Evolutionary conservation across 352 stramenopile genomes (phyloP).

Genomic region (Thalassiosira pacifica): DNA sequence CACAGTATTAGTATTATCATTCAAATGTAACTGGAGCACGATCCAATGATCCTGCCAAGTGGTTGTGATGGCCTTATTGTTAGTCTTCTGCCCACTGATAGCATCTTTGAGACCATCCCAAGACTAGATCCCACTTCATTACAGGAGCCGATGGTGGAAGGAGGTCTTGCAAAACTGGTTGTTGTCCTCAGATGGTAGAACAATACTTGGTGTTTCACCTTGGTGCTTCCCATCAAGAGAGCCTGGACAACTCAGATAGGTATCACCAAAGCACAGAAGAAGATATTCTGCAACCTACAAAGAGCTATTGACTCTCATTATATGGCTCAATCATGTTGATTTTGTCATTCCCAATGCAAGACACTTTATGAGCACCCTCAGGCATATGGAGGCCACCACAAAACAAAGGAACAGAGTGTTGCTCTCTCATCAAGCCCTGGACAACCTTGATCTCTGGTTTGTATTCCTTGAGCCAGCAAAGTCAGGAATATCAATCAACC

Average conservation of each 20-base stretch:
- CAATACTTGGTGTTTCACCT: constrained; percentile 11
- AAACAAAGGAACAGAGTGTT: not conserved
- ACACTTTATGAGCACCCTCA: constrained; percentile 23
- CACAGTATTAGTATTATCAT: too few relatives aligned
- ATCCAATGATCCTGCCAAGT: too few relatives aligned
- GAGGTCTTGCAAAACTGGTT: constrained; percentile 7
- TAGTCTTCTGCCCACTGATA: constrained; percentile 14
- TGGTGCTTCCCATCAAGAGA: constrained; percentile 25
- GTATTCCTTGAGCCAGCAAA: not conserved
- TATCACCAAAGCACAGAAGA: not conserved
- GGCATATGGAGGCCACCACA: not conserved
- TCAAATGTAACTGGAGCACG: too few relatives aligned
- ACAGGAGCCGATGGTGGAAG: constrained; percentile 14
- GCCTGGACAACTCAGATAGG: constrained; percentile 20
- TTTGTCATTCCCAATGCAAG: not conserved
- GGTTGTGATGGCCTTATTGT: constrained; percentile 2
- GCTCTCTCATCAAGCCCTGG: not conserved
- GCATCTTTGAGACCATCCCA: constrained; percentile 10
- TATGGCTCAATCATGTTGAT: not conserved
- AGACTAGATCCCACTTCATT: constrained; percentile 20
- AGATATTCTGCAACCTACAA: not conserved
- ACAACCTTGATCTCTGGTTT: constrained; percentile 1
- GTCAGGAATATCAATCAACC: constrained; percentile 5
- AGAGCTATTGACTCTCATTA: constrained; percentile 1
- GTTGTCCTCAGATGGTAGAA: constrained; percentile 24